These are phyloP conservation scores for Parsonsia alboflavescens DNA, from an alignment of 257 asterid genomes.

Conservation along the genomic window DNA sequence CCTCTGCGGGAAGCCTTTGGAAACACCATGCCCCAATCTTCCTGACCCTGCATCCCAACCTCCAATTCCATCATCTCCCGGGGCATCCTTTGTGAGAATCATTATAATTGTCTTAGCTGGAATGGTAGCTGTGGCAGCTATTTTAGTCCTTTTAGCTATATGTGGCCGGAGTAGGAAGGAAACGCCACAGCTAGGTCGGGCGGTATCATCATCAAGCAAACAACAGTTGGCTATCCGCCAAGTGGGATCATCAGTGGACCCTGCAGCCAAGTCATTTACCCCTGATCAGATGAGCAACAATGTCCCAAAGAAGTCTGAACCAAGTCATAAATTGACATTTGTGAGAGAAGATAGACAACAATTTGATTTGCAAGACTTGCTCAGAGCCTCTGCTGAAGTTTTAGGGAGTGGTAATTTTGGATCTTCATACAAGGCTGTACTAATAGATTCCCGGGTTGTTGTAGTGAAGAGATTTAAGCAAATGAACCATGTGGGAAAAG, in stretches of 20 bases:
- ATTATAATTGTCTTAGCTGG: conserved; percentile 28
- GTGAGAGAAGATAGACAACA: conserved; percentile 57
- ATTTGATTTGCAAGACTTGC: conserved; percentile 72
- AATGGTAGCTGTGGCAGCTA: conserved; percentile 34
- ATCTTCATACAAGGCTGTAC: conserved; percentile 78
- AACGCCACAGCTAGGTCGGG: conserved; percentile 26
- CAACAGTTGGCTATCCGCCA: background rate
- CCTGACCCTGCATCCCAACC: conserved; percentile 33
- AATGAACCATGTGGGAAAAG: conserved; percentile 56
- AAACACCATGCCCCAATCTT: conserved; percentile 32
- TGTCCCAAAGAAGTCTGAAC: conserved; percentile 11
- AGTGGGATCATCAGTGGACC: background rate
- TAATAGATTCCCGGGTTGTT: conserved; percentile 66
- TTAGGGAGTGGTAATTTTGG: conserved; percentile 84
- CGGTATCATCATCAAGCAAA: conserved; percentile 13
- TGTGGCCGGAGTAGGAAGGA: conserved; percentile 26
- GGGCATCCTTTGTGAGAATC: conserved; percentile 22
- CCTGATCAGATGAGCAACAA: background rate
- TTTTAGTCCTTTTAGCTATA: conserved; percentile 35
- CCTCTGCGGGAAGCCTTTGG: conserved; percentile 67
- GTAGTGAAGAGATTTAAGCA: conserved; percentile 90
- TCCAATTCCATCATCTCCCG: background rate
- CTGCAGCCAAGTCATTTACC: background rate
- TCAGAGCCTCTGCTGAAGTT: conserved; percentile 88
- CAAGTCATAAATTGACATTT: conserved; percentile 54